These are phyloP conservation scores for Kwoniella dendrophila DNA, from an alignment of 768 basidiomycete species.

Conservation along the genomic window DNA sequence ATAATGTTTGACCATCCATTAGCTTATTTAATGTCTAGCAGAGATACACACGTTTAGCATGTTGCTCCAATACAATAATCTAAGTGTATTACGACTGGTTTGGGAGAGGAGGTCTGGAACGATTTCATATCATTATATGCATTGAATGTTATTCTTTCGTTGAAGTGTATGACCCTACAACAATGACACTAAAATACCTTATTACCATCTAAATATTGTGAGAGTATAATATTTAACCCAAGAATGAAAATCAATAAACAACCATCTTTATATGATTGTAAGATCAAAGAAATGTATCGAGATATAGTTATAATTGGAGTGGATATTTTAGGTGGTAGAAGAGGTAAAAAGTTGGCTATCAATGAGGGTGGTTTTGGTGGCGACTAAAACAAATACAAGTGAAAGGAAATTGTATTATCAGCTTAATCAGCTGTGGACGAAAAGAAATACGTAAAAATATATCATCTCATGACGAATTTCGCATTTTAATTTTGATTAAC, in stretches of 20 bases:
- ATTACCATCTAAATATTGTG: constrained; percentile 21
- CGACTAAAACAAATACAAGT: constrained; percentile 31
- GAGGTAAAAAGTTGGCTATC: constrained; percentile 51
- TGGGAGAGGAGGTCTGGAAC: no score
- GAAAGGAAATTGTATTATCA: neutral
- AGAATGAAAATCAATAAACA: constrained; percentile 50
- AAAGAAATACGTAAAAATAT: neutral
- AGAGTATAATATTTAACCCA: constrained; percentile 40
- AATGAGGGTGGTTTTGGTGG: constrained; percentile 55
- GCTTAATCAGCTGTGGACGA: neutral
- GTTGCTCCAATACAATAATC: no score
- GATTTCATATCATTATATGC: no score
- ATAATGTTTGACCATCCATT: no score
- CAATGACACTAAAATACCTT: neutral
- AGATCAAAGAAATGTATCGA: constrained; percentile 47
- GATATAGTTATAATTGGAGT: constrained; percentile 50
- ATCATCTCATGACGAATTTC: neutral
- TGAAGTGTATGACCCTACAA: no score
- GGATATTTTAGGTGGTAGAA: constrained; percentile 53
- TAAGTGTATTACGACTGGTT: no score
- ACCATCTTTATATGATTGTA: constrained; percentile 53
- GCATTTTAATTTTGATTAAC: constrained; percentile 1
- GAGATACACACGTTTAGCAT: no score
- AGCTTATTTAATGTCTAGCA: no score
- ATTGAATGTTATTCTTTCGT: neutral